A percentile compares a stretch with the other conserved stretches of the same genome.
These are phyloP conservation scores for Aquilaria yunnanensis DNA, from an alignment of 345 rosid genomes.

Conservation along the genomic window DNA sequence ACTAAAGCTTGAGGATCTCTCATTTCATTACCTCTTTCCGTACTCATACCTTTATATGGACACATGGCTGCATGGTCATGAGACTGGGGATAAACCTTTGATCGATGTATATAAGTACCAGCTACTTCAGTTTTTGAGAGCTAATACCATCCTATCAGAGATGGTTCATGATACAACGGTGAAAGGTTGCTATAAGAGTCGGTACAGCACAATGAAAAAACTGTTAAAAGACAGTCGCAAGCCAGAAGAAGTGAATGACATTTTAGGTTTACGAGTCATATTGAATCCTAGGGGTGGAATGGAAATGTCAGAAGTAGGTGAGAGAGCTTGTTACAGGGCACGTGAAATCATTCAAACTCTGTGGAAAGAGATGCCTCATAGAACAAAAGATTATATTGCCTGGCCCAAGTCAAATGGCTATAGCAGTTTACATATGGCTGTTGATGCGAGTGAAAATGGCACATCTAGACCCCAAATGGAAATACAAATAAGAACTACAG, in stretches of 20 bases:
- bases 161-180: constrained; percentile 60
- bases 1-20: constrained; percentile 84
- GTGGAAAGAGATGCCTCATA: constrained; percentile 81
- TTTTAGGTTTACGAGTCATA: constrained; percentile 77
- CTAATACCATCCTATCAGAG: constrained; percentile 40
- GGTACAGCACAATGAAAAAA: constrained; percentile 94
- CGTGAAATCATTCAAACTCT: constrained; percentile 50
- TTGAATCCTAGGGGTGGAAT: constrained; percentile 42
- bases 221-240: constrained; percentile 80
- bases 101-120: constrained; percentile 58
- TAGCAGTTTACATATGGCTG: constrained; percentile 91
- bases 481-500: constrained; percentile 76
- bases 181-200: constrained; percentile 78
- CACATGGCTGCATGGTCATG: constrained; percentile 70
- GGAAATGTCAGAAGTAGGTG: constrained; percentile 34
- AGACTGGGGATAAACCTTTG: constrained; percentile 53
- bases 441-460: constrained; percentile 65
- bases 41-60: constrained; percentile 72
- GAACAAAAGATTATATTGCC: constrained; percentile 82
- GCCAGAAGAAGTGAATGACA: constrained; percentile 80
- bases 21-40: constrained; percentile 75
- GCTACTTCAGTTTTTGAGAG: constrained; percentile 52
- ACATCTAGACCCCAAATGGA: constrained; percentile 74
- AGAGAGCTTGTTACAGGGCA: constrained; percentile 64
- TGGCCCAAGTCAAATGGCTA: constrained; percentile 82